Percentiles rank a stretch among this genome's conserved stretches.
Evolutionary conservation across 1,284 basidiomycete genomes (phyloP).

Genomic region (Grifola frondosa): DNA sequence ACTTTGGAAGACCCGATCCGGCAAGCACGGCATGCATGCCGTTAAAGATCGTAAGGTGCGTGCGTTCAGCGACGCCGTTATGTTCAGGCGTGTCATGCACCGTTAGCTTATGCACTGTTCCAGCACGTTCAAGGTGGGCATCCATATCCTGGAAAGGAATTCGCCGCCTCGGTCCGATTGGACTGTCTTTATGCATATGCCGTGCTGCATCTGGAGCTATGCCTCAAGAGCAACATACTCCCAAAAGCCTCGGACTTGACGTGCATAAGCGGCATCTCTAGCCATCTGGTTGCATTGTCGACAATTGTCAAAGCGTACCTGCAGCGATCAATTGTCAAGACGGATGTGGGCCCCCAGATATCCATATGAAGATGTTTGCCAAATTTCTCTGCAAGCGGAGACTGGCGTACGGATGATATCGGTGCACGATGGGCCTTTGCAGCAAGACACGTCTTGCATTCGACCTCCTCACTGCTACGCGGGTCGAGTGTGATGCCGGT

Average conservation of each 20-base stretch:
- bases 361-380: constrained; percentile 24
- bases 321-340: constrained; percentile 7
- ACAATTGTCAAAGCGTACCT: constrained; percentile 23
- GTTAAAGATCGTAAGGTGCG: constrained; percentile 30
- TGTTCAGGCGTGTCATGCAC: constrained; percentile 32
- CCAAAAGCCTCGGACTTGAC: constrained; percentile 23
- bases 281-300: constrained; percentile 18
- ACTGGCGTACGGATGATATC: constrained; percentile 31
- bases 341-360: constrained; percentile 22
- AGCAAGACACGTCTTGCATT: constrained; percentile 28
- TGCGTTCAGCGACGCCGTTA: constrained; percentile 38
- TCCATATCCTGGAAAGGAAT: constrained; percentile 11
- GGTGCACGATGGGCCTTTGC: constrained; percentile 30
- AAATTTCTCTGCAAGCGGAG: constrained; percentile 19
- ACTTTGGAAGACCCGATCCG: constrained; percentile 27
- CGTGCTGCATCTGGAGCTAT: constrained; percentile 16
- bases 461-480: constrained; percentile 5
- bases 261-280: constrained; percentile 6
- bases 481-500: constrained; percentile 29
- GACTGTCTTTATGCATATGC: constrained; percentile 29
- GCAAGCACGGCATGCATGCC: constrained; percentile 23
- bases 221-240: constrained; percentile 17
- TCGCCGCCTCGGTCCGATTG: constrained; percentile 31
- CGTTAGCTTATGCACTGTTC: constrained; percentile 8
- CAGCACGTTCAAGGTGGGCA: constrained; percentile 20